Conservation (phyloP, 1,284 basidiomycete genomes). For the Papiliotrema laurentii region DNA sequence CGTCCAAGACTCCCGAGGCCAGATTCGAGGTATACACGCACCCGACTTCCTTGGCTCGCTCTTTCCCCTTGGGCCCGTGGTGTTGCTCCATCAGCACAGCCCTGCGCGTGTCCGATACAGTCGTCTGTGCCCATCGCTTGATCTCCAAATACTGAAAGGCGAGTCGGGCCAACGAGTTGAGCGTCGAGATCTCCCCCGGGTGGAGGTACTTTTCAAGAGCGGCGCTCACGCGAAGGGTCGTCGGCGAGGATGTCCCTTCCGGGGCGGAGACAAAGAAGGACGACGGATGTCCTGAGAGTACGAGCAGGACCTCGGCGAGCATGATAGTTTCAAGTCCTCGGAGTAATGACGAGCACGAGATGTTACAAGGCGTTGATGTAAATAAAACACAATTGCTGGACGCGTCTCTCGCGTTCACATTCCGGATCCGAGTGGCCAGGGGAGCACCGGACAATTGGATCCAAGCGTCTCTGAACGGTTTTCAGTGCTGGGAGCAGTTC, state of each 20-base stretch:
- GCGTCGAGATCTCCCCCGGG: constrained; percentile 75
- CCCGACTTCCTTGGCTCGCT: constrained; percentile 7
- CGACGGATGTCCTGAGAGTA: constrained; percentile 76
- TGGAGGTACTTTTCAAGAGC: constrained; percentile 68
- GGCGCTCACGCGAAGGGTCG: constrained; percentile 53
- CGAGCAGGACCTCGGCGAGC: constrained; percentile 78
- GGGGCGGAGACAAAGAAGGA: constrained; percentile 62
- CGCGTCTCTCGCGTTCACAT: too few species aligned
- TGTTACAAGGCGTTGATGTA: too few species aligned
- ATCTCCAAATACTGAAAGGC: constrained; percentile 68
- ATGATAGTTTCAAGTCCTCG: constrained; percentile 42
- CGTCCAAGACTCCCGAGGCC: constrained; percentile 63
- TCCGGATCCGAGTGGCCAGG: too few species aligned
- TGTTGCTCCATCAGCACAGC: constrained; percentile 16
- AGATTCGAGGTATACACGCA: constrained; percentile 61
- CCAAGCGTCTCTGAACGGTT: too few species aligned
- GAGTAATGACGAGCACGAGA: not conserved
- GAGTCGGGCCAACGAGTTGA: constrained; percentile 66
- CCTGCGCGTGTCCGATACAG: constrained; percentile 45
- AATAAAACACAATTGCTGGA: too few species aligned
- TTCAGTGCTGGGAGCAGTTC: too few species aligned
- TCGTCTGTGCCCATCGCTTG: constrained; percentile 47
- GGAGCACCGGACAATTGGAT: too few species aligned
- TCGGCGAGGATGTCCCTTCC: constrained; percentile 44
- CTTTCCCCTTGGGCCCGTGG: constrained; percentile 17